Evolutionary conservation across 192 early-diverging fungal species (phyloP), one percentile per base, ranked within the genome.

Genomic region (Backusella macrospora): DNA sequence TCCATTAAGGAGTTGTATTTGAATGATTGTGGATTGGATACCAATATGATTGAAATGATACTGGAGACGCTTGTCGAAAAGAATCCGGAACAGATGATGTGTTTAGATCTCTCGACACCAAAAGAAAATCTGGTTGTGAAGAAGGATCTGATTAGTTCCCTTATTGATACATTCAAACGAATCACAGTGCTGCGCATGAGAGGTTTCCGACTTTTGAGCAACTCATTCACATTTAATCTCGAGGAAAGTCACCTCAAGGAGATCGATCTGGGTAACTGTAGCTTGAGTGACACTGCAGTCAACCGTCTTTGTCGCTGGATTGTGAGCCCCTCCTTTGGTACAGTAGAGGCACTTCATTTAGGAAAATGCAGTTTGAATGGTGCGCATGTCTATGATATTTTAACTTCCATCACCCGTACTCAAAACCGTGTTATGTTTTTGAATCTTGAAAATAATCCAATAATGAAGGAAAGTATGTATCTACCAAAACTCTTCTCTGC

Each of bases 291-390:
- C 18, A 26, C 26, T 29, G 18, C 69, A 14, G 52, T 80, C 6
- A 34, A 48, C 18, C 39, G 29, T 14, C 38, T 80, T 13, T 76
- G 74, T 23, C 72, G 59, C 40, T 80, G 74, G 70, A 80, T 80
- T 6, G 10, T 42, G 1, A 52, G 75, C 8, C 69, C 73, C 2
- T 75, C 79, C 2, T 80, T 76, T 26, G 39, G 14, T 18, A 34
- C 63, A 5, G 48, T 80, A 3, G 40, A 76, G 49, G 21, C 29
- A n/a, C 67, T 86, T 2, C 72, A 77, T 38, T 48, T 86, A 39
- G 78, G 82, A n/a, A 79, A 75, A 18, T 84, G 82, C 65, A 69
- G 73, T 64, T 62, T 86, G 49, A 75, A 86, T 38, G 85, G 82
- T 44, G 67, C 59, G 10, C 80, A 84, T 37, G 76, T 84, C 46